A percentile compares a stretch with the other conserved stretches of the same genome.
These are phyloP conservation scores for Dendrobium catenatum DNA, from an alignment of 106 monocot genomes.

Conservation along the genomic window DNA sequence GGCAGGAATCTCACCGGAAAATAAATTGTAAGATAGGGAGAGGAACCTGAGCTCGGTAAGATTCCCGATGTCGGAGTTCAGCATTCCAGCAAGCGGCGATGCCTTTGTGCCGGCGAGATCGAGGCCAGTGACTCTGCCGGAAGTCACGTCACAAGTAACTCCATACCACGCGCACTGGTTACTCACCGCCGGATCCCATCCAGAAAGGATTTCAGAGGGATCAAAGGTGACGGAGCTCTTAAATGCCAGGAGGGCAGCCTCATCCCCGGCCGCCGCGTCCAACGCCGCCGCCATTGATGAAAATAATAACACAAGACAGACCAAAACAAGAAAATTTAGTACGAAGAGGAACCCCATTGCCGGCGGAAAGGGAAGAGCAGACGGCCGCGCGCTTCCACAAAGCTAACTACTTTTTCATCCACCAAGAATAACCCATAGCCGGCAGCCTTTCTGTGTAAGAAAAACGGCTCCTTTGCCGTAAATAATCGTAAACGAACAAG, in stretches of 20 bases:
- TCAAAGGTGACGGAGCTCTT: constrained; percentile 20
- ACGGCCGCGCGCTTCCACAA: background rate
- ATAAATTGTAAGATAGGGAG: constrained; percentile 22
- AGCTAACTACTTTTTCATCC: no score
- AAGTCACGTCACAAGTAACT: constrained; percentile 29
- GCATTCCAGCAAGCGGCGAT: constrained; percentile 12
- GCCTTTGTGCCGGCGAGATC: constrained; percentile 21
- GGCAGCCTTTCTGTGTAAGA: background rate
- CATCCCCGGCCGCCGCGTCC: constrained; percentile 5
- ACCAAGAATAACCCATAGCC: background rate
- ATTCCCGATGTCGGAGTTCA: constrained; percentile 12
- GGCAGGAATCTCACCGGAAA: constrained; percentile 25
- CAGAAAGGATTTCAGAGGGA: constrained; percentile 20
- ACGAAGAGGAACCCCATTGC: constrained; percentile 12
- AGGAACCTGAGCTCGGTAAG: constrained; percentile 30
- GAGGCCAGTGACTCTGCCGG: constrained; percentile 29
- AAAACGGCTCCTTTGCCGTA: background rate
- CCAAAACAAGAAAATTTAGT: background rate
- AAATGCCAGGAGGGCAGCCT: constrained; percentile 21
- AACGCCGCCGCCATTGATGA: background rate
- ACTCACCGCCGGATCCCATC: constrained; percentile 15
- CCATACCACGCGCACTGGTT: constrained; percentile 46
- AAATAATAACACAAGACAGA: constrained; percentile 3
- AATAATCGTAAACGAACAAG: no score
- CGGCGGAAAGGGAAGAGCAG: background rate